Percentiles rank a stretch among this genome's conserved stretches.
Conservation (phyloP, 2,329 filamentous ascomycete species). For the Calonectria pseudoturangicola region DNA sequence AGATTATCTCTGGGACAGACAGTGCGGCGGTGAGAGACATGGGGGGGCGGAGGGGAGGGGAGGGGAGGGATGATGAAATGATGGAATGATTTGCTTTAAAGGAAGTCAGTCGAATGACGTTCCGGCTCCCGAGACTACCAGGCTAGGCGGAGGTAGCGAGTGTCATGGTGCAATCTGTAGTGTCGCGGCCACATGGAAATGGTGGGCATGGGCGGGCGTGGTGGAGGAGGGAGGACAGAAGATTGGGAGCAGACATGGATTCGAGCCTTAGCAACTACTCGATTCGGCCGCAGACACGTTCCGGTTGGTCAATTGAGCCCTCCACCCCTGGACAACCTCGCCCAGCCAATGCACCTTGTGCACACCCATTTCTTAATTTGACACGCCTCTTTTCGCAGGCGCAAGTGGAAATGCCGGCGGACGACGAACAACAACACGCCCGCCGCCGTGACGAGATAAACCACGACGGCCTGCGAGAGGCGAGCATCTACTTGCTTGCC, state of each 20-base stretch:
- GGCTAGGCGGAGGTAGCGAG: conserved; percentile 8
- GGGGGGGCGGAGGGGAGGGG: background rate
- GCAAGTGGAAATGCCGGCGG: conserved; percentile 9
- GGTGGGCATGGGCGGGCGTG: conserved; percentile 5
- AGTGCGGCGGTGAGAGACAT: conserved; percentile 41
- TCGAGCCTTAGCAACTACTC: conserved; percentile 51
- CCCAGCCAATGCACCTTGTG: conserved; percentile 26
- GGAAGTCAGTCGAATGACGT: conserved; percentile 5
- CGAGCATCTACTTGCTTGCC: too few species aligned
- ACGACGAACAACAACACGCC: conserved; percentile 12
- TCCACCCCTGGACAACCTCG: conserved; percentile 50
- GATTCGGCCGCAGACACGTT: conserved; percentile 51
- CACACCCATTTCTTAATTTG: conserved; percentile 23
- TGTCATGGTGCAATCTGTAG: conserved; percentile 11
- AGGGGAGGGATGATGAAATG: background rate
- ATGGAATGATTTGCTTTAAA: conserved; percentile 18
- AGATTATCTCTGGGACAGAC: conserved; percentile 27
- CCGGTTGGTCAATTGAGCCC: conserved; percentile 51
- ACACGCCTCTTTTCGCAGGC: conserved; percentile 16
- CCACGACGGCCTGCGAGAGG: background rate
- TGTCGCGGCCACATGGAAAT: conserved; percentile 30
- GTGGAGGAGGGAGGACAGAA: conserved; percentile 17
- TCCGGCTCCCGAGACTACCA: conserved; percentile 18
- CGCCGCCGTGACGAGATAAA: conserved; percentile 5
- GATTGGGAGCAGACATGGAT: conserved; percentile 45